A percentile compares a stretch with the other conserved stretches of the same genome.
These are phyloP conservation scores for Zymoseptoria crescenta DNA, from an alignment of 2,329 filamentous ascomycete genomes.

Conservation along the genomic window DNA sequence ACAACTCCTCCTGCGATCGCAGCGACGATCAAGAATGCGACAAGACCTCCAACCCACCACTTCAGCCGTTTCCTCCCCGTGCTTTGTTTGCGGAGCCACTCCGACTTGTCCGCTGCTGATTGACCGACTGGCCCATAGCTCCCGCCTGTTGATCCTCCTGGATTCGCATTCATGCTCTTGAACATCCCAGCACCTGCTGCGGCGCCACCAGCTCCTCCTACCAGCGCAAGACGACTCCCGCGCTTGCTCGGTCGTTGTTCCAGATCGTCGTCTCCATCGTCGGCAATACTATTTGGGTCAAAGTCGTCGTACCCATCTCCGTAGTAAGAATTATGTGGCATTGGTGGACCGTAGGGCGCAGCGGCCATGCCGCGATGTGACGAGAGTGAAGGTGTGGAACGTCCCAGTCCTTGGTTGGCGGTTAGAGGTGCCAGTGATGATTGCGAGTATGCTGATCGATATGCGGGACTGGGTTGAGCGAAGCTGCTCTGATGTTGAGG, in stretches of 20 bases:
- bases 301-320: constrained; percentile 34
- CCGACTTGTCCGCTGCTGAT: constrained; percentile 52
- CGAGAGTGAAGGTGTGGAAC: constrained; percentile 12
- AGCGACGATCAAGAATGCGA: constrained; percentile 59
- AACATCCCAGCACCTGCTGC: constrained; percentile 38
- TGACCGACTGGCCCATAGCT: constrained; percentile 50
- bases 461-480: constrained; percentile 3
- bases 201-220: constrained; percentile 28
- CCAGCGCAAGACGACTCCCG: constrained; percentile 18
- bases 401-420: constrained; percentile 6
- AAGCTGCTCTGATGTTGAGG: constrained; percentile 3
- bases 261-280: constrained; percentile 83
- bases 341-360: constrained; percentile 9
- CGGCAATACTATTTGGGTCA: constrained; percentile 71
- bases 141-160: constrained; percentile 30
- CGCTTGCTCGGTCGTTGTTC: constrained; percentile 37
- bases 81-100: constrained; percentile 55
- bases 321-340: constrained; percentile 16
- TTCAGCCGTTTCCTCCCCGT: constrained; percentile 58
- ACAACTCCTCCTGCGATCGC: constrained; percentile 67
- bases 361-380: constrained; percentile 6
- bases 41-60: constrained; percentile 57
- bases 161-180: constrained; percentile 13
- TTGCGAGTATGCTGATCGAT: constrained; percentile 19
- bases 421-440: constrained; percentile 22